A percentile compares a stretch with the other conserved stretches of the same genome.
Conservation (phyloP, 192 early-diverging fungal genomes). For the Cladochytrium replicatum region DNA sequence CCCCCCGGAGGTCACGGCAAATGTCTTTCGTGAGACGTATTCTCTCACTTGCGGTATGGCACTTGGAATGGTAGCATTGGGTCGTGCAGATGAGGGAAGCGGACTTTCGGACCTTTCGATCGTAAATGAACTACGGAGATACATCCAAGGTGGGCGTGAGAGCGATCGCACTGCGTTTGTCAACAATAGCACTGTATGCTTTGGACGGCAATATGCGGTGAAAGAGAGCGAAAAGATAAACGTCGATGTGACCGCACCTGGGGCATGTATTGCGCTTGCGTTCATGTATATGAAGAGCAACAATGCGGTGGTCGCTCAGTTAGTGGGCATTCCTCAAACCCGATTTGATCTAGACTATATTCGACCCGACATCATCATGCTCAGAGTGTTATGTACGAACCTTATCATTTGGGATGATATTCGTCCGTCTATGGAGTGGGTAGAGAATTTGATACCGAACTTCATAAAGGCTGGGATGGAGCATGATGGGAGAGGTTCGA, state of each 20-base stretch:
- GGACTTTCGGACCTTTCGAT: conserved; percentile 15
- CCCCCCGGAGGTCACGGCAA: background rate
- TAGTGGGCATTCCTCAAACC: conserved; percentile 51
- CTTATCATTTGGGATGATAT: conserved; percentile 71
- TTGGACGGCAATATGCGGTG: conserved; percentile 4
- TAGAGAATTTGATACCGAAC: conserved; percentile 47
- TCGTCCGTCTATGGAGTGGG: conserved; percentile 53
- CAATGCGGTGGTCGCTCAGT: conserved; percentile 51
- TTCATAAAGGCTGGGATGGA: conserved; percentile 33
- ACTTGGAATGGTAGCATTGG: conserved; percentile 71
- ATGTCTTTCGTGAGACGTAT: conserved; percentile 15
- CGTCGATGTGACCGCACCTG: conserved; percentile 43
- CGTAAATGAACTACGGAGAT: background rate
- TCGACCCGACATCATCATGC: conserved; percentile 60
- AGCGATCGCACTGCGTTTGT: conserved; percentile 4
- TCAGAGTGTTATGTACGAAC: conserved; percentile 55
- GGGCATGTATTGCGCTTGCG: conserved; percentile 72
- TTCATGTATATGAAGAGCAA: conserved; percentile 77
- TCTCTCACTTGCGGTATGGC: conserved; percentile 56
- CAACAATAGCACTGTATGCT: background rate
- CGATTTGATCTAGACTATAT: conserved; percentile 51
- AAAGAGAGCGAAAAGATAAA: conserved; percentile 15
- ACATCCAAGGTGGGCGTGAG: background rate
- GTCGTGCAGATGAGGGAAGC: conserved; percentile 39
- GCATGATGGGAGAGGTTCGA: conserved; percentile 1